Percentiles rank a stretch among this genome's conserved stretches.
Evolutionary conservation across 768 basidiomycete genomes (phyloP).

Genomic region (Amanita rubescens): DNA sequence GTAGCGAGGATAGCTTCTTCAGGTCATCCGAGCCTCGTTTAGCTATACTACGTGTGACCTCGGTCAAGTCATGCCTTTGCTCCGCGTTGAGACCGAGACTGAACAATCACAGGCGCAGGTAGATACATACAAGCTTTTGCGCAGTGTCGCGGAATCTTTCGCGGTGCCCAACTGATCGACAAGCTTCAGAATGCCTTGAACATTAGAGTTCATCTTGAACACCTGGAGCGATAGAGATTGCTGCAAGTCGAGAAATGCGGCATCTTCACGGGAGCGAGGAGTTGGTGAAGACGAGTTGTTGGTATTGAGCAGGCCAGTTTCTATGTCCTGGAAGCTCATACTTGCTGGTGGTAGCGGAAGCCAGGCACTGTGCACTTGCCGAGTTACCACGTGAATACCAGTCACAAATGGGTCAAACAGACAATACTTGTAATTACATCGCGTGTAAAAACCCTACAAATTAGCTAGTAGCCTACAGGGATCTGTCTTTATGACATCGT

Average conservation of each 20-base stretch:
- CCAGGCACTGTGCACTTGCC: not conserved
- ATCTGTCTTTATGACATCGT: too few relatives aligned
- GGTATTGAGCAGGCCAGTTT: slow-evolving; percentile 36
- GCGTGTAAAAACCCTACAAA: not conserved
- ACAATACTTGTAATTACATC: too few relatives aligned
- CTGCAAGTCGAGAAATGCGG: slow-evolving; percentile 68
- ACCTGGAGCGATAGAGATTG: slow-evolving; percentile 84
- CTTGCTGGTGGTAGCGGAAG: not conserved
- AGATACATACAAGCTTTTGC: slow-evolving; percentile 77
- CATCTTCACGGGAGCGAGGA: slow-evolving; percentile 54
- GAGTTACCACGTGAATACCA: not conserved
- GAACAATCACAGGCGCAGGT: not conserved
- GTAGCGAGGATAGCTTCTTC: slow-evolving; percentile 76
- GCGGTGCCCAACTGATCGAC: slow-evolving; percentile 91
- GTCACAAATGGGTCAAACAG: not conserved
- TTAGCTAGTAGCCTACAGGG: too few relatives aligned
- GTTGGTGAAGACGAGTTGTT: slow-evolving; percentile 24
- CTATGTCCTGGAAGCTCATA: slow-evolving; percentile 55
- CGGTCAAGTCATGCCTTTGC: slow-evolving; percentile 78
- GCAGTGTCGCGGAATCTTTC: slow-evolving; percentile 69
- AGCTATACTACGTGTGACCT: slow-evolving; percentile 90
- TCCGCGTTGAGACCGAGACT: not conserved
- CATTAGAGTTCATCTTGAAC: slow-evolving; percentile 98
- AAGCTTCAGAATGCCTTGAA: slow-evolving; percentile 90
- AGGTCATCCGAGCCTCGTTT: slow-evolving; percentile 91